Conservation (phyloP, 192 early-diverging fungal species). For the Coemansia sp. region DNA sequence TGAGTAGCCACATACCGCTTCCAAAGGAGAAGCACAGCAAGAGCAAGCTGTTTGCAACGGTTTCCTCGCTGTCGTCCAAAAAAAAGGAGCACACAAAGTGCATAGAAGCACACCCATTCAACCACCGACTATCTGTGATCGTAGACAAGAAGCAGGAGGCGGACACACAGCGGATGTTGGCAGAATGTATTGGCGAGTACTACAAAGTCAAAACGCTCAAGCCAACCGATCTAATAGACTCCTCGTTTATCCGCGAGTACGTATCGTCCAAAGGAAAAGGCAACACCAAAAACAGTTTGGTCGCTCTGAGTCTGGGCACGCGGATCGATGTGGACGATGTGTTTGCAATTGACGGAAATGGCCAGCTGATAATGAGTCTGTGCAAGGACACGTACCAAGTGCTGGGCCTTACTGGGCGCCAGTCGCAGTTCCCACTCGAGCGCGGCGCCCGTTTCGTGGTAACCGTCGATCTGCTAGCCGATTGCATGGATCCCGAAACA, state of each 20-base stretch:
- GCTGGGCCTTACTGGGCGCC: slow-evolving; percentile 24
- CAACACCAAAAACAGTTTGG: slow-evolving; percentile 8
- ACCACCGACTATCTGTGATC: slow-evolving; percentile 37
- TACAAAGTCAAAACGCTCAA: slow-evolving; percentile 21
- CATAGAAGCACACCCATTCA: slow-evolving; percentile 49
- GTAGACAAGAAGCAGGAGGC: not conserved
- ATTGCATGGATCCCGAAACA: slow-evolving; percentile 26
- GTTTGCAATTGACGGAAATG: slow-evolving; percentile 47
- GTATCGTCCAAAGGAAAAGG: slow-evolving; percentile 3
- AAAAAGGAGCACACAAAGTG: slow-evolving; percentile 24
- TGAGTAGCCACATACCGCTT: slow-evolving; percentile 53
- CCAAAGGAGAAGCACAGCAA: slow-evolving; percentile 48
- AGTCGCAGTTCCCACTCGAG: slow-evolving; percentile 37
- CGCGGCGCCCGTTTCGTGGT: slow-evolving; percentile 37
- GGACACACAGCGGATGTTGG: not conserved
- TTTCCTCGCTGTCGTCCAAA: slow-evolving; percentile 38
- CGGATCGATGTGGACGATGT: slow-evolving; percentile 45
- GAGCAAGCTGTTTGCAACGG: slow-evolving; percentile 48
- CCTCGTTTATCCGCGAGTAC: slow-evolving; percentile 33
- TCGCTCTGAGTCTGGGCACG: slow-evolving; percentile 22
- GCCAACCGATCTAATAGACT: slow-evolving; percentile 38
- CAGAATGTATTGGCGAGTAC: slow-evolving; percentile 17
- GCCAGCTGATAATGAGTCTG: slow-evolving; percentile 36
- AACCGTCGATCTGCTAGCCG: slow-evolving; percentile 26
- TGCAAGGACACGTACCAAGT: slow-evolving; percentile 51